A percentile compares a stretch with the other conserved stretches of the same genome.
Evolutionary conservation across 2,329 filamentous ascomycete species (phyloP).

Genomic region (Ophiostoma novo-ulmi): DNA sequence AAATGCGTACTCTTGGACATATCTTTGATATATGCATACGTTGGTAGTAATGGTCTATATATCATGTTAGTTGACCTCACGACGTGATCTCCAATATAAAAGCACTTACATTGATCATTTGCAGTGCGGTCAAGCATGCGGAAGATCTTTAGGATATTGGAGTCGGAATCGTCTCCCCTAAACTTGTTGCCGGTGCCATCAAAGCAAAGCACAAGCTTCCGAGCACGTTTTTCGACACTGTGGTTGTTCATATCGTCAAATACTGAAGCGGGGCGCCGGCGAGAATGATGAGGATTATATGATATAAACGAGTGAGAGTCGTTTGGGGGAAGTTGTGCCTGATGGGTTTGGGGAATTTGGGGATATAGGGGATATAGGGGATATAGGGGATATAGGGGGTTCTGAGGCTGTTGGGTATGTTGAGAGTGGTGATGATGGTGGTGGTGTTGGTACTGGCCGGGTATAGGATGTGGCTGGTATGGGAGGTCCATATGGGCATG

Average conservation of each 20-base stretch:
- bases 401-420: neutral
- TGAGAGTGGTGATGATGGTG: neutral
- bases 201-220: slow-evolving; percentile 57
- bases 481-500: neutral
- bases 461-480: slow-evolving; percentile 1
- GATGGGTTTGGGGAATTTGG: neutral
- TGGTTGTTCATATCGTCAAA: slow-evolving; percentile 17
- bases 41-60: neutral
- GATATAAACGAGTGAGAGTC: neutral
- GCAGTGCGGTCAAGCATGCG: slow-evolving; percentile 62
- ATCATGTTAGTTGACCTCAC: neutral
- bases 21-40: neutral
- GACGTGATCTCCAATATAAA: neutral
- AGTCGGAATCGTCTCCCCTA: slow-evolving; percentile 57
- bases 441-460: neutral
- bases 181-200: slow-evolving; percentile 62
- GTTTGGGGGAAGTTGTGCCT: neutral
- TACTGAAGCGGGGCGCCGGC: neutral
- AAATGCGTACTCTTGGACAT: no score
- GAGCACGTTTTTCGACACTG: slow-evolving; percentile 22
- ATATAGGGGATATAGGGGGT: neutral
- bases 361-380: neutral
- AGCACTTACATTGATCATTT: slow-evolving; percentile 49
- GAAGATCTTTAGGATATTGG: slow-evolving; percentile 65
- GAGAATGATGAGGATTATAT: neutral